Percentiles rank a stretch among this genome's conserved stretches.
Conservation (phyloP, 2,329 filamentous ascomycete species). For the Trichophyton equinum region DNA sequence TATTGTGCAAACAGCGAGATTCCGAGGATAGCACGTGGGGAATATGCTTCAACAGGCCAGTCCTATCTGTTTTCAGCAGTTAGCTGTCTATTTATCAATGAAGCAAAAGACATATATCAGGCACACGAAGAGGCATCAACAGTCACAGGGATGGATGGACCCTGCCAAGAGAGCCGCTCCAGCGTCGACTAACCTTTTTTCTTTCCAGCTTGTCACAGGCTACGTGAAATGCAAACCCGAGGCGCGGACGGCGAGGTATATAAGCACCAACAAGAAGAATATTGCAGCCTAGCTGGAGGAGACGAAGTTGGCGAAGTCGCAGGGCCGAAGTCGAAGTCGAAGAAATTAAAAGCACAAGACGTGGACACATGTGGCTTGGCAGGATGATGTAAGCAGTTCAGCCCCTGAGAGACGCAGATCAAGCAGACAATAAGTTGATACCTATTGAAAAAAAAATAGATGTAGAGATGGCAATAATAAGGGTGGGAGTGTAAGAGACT, state of each 20-base stretch:
- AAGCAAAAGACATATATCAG: neutral
- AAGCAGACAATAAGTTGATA: neutral
- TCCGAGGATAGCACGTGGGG: neutral
- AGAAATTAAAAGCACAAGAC: neutral
- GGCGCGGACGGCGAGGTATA: neutral
- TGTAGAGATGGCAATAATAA: too few species aligned
- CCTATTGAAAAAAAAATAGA: too few species aligned
- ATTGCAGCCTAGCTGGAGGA: neutral
- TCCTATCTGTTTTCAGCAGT: neutral
- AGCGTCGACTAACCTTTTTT: neutral
- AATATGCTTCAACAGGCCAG: neutral
- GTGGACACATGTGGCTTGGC: conserved; percentile 1
- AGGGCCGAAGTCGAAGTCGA: neutral
- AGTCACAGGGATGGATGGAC: neutral
- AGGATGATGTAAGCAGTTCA: neutral
- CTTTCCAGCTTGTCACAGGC: neutral
- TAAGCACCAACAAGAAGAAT: neutral
- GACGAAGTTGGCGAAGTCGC: neutral
- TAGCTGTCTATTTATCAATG: neutral
- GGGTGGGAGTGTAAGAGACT: too few species aligned
- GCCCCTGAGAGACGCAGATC: neutral
- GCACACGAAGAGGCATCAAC: neutral
- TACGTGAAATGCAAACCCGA: neutral
- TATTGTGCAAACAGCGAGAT: neutral
- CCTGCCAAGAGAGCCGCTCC: neutral